Evolutionary conservation across 371 early-diverging fungal species (phyloP).

Genomic region (Cokeromyces recurvatus): DNA sequence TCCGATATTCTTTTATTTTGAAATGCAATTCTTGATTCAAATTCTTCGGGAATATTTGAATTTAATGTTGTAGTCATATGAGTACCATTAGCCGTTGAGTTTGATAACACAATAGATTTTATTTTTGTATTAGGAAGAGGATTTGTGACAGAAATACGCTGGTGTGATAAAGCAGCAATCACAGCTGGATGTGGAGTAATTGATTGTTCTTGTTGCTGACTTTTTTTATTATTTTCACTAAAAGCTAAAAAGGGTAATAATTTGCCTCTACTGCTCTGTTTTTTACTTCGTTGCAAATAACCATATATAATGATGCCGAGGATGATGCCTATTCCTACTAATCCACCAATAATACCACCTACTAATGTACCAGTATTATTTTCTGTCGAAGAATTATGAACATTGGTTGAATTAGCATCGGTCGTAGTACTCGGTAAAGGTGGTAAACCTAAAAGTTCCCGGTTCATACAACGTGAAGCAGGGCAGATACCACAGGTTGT

Average conservation of each 20-base stretch:
- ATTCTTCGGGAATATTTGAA: not conserved
- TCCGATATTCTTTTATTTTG: constrained; percentile 13
- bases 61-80: not conserved
- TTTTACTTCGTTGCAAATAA: constrained; percentile 15
- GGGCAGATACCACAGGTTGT: constrained; percentile 36
- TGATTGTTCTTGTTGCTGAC: not conserved
- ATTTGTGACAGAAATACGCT: not conserved
- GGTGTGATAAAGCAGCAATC: constrained; percentile 1
- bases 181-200: constrained; percentile 3
- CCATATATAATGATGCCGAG: constrained; percentile 15
- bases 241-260: constrained; percentile 22
- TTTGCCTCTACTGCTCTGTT: too few species aligned
- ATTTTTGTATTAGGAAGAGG: not conserved
- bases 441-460: constrained; percentile 18
- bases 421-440: not conserved
- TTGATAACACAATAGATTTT: not conserved
- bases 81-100: too few species aligned
- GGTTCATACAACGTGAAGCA: constrained; percentile 22
- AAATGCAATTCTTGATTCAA: constrained; percentile 3
- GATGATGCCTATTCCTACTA: constrained; percentile 19
- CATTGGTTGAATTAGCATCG: not conserved
- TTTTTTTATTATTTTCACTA: not conserved
- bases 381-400: not conserved
- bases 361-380: constrained; percentile 23
- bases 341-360: constrained; percentile 39